These are phyloP conservation scores for Ambispora gerdemannii DNA, from an alignment of 192 early-diverging fungal genomes.

Conservation along the genomic window DNA sequence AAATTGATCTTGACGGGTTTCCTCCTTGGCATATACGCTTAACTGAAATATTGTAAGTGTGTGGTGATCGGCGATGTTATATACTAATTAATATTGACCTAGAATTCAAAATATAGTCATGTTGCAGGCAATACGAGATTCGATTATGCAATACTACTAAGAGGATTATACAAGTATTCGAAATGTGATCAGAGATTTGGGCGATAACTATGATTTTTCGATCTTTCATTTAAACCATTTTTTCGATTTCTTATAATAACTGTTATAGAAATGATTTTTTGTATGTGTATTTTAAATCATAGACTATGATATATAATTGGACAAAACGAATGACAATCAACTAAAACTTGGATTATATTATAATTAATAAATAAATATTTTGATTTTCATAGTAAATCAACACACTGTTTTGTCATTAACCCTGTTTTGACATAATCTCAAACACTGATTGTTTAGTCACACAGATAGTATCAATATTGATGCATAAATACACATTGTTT, in stretches of 20 bases:
- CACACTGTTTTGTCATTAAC: too few relatives aligned
- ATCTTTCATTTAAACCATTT: too few relatives aligned
- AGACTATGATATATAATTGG: too few relatives aligned
- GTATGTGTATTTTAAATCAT: too few relatives aligned
- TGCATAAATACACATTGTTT: too few relatives aligned
- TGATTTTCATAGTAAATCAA: not conserved
- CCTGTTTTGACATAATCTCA: too few relatives aligned
- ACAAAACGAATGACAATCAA: too few relatives aligned
- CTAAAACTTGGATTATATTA: too few relatives aligned
- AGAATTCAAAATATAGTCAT: conserved; percentile 31
- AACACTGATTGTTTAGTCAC: too few relatives aligned
- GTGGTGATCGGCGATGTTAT: not conserved
- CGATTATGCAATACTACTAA: conserved; percentile 37
- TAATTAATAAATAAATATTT: not conserved
- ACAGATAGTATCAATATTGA: too few relatives aligned
- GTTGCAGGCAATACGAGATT: conserved; percentile 36
- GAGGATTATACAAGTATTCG: conserved; percentile 39
- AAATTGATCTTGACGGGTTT: conserved; percentile 42
- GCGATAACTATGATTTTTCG: conserved; percentile 30
- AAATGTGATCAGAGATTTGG: conserved; percentile 46
- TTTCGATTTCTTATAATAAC: too few relatives aligned
- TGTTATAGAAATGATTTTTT: too few relatives aligned
- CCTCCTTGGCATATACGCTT: conserved; percentile 46
- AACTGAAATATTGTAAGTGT: conserved; percentile 44
- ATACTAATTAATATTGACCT: not conserved